Base-by-base conservation (phyloP, 495 filamentous ascomycete genomes). In the Tuber microsphaerosporum region DNA sequence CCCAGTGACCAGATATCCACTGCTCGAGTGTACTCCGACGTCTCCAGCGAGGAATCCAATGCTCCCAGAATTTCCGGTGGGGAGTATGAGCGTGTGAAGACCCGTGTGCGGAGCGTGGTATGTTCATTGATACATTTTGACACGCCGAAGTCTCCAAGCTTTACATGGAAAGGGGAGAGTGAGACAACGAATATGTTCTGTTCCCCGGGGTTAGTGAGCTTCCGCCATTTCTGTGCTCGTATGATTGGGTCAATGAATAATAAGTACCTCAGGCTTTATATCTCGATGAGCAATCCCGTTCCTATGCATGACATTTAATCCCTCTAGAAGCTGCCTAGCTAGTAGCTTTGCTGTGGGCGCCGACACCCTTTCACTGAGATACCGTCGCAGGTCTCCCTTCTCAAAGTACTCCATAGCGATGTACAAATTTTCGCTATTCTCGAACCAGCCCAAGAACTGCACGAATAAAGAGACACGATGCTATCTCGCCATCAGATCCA, bases 131-230 rank as follows among this genome's bases (percentile, higher is more conserved):
- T 72, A 5, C 83, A 81, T 74, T 86, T 87, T 69, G 78, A 82
- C 70, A 88, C 85, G 0, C 87, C 87, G 73, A 89, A 88, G 80
- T 88, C 87, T 17, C 85, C 85, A 68, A 88, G 86, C 77, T 88
- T 88, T 10, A 88, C 85, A 78, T 84, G 84, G 39, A 69, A 39
- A 14, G 83, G 83, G 16, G 76, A 73, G 20, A 48, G 74, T 1
- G 76, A 73, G 16, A 82, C 73, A 1, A 85, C 83, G 22, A 85
- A 83, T 19, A 84, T 82, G 61, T 85, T 85, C 83, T 85, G 45
- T 65, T 46, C 31, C 51, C 51, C 51, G 8, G 51, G 2, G 0
- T 61, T 14, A 61, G 10, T 61, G 26, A 31, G 51, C 48, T 61
- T 56, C 14, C 4, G 51, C 5, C 51, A n/a, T 31, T 46, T 34